Percentiles rank a stretch among this genome's conserved stretches.
phyloP scores from a whole-genome alignment of 805 yeast genomes.

The Yueomyces sp. region DNA sequence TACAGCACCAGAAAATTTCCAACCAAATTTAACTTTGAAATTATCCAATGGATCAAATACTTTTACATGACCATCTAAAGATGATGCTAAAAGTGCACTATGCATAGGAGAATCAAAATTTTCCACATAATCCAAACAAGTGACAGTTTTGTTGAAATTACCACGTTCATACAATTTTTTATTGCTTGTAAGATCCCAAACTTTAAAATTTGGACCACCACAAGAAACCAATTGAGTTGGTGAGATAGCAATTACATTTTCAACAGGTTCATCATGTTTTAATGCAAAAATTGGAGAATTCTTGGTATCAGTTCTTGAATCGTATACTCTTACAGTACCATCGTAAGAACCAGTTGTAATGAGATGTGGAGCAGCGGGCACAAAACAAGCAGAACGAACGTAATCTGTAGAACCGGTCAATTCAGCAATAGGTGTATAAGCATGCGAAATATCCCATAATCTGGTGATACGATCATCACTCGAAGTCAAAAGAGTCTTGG shows the following conservation, averaged over 20 bases:
- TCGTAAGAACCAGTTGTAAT: constrained; percentile 93
- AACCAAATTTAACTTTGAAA: constrained; percentile 89
- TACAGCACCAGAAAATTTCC: constrained; percentile 95
- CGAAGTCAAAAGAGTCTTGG: constrained; percentile 54
- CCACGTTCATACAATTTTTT: constrained; percentile 54
- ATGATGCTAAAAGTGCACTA: constrained; percentile 69
- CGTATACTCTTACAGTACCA: constrained; percentile 72
- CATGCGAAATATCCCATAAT: constrained; percentile 76
- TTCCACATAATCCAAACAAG: constrained; percentile 39
- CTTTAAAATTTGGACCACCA: constrained; percentile 70
- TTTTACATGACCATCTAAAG: constrained; percentile 94
- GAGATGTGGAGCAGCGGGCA: constrained; percentile 63
- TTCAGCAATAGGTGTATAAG: constrained; percentile 55
- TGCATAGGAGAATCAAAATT: constrained; percentile 21
- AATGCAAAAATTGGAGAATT: constrained; percentile 45
- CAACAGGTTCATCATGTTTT: constrained; percentile 72
- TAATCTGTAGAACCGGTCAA: constrained; percentile 77
- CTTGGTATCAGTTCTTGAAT: constrained; percentile 42
- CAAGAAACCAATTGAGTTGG: constrained; percentile 63
- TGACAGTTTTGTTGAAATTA: constrained; percentile 89
- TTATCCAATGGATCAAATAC: constrained; percentile 68
- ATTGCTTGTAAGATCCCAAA: constrained; percentile 82
- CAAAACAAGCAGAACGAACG: constrained; percentile 66
- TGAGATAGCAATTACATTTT: constrained; percentile 64
- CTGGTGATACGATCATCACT: constrained; percentile 84